Conservation (phyloP, 805 yeast genomes). For the Yarrowia sp. region DNA sequence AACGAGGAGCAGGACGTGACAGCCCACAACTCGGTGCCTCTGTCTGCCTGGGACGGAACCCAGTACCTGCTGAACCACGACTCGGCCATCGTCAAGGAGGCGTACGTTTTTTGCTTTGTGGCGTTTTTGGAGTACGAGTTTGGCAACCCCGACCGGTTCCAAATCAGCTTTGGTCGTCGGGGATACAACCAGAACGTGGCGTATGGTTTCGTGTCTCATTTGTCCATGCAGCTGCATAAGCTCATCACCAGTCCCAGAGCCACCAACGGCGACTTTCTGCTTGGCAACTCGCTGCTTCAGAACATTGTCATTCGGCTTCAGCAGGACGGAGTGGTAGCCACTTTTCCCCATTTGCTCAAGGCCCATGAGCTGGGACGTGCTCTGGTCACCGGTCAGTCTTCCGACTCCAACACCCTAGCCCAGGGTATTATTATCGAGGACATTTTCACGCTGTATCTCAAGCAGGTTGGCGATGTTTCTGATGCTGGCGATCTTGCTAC, state of each 20-base stretch:
- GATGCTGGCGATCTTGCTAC: not conserved
- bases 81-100: slow-evolving; percentile 30
- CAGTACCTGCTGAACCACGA: slow-evolving; percentile 33
- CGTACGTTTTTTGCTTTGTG: slow-evolving; percentile 32
- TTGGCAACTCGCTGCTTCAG: slow-evolving; percentile 9
- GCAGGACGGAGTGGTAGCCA: slow-evolving; percentile 23
- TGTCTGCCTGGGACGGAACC: slow-evolving; percentile 37
- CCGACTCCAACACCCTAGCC: slow-evolving; percentile 12
- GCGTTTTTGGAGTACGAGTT: slow-evolving; percentile 29
- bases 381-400: slow-evolving; percentile 5
- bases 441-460: slow-evolving; percentile 8
- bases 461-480: slow-evolving; percentile 13
- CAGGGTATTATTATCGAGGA: slow-evolving; percentile 8
- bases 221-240: slow-evolving; percentile 1
- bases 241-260: slow-evolving; percentile 3
- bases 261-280: slow-evolving; percentile 20
- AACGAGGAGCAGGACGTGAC: slow-evolving; percentile 20
- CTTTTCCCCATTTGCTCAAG: slow-evolving; percentile 7
- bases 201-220: slow-evolving; percentile 9
- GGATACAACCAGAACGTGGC: slow-evolving; percentile 14
- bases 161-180: not conserved
- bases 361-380: slow-evolving; percentile 16
- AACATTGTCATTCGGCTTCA: slow-evolving; percentile 16
- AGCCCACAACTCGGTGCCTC: slow-evolving; percentile 26
- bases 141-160: slow-evolving; percentile 19